A percentile compares a stretch with the other conserved stretches of the same genome.
Conservation (phyloP, 2,329 filamentous ascomycete genomes). For the Cladobotryum mycophilum region DNA sequence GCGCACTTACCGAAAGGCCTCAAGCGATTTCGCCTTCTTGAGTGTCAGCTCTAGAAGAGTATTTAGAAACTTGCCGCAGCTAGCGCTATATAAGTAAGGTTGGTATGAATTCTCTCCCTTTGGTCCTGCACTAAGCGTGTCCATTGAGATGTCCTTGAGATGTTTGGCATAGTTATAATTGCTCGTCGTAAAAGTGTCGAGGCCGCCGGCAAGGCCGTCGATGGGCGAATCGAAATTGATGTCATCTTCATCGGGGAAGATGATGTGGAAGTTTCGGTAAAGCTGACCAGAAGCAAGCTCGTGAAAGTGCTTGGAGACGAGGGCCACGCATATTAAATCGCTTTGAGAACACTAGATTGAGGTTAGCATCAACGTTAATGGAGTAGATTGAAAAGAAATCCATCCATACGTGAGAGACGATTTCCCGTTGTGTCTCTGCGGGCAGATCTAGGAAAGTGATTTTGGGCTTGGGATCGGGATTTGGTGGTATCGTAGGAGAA, state of each 20-base stretch:
- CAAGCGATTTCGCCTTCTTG: constrained; percentile 47
- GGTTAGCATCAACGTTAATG: constrained; percentile 6
- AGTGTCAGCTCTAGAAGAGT: constrained; percentile 52
- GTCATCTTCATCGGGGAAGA: constrained; percentile 56
- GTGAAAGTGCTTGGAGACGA: constrained; percentile 53
- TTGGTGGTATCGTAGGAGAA: not conserved
- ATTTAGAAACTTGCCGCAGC: constrained; percentile 59
- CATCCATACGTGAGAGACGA: constrained; percentile 41
- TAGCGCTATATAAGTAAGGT: constrained; percentile 47
- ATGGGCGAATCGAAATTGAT: constrained; percentile 45
- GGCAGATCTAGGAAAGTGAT: constrained; percentile 38
- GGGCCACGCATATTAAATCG: constrained; percentile 51
- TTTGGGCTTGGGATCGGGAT: not conserved
- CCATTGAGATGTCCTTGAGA: constrained; percentile 49
- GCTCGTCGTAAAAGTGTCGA: constrained; percentile 57
- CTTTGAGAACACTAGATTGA: constrained; percentile 39
- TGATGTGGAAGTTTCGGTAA: constrained; percentile 54
- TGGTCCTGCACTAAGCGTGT: constrained; percentile 45
- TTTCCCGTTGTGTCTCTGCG: constrained; percentile 42
- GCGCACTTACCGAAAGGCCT: constrained; percentile 48
- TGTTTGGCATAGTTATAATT: constrained; percentile 57
- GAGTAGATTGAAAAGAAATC: not conserved
- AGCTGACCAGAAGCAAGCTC: constrained; percentile 52
- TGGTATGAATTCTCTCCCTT: constrained; percentile 50
- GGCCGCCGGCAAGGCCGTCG: constrained; percentile 50